Evolutionary conservation across 306 rosid species (phyloP), one percentile per base, ranked within the genome.

Genomic region (Coriaria nepalensis): DNA sequence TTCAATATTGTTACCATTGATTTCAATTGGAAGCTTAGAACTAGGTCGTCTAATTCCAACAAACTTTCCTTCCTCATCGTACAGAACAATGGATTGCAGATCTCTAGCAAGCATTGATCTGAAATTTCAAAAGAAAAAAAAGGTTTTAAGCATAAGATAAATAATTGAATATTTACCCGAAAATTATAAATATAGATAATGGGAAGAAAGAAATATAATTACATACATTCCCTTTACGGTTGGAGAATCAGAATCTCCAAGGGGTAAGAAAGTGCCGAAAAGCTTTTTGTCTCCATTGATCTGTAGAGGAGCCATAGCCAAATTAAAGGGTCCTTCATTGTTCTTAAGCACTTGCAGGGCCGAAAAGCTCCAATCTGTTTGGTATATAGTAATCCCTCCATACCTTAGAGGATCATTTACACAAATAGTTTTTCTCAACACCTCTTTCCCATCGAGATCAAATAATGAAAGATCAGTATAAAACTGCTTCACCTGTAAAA

Each of bases 101-200:
- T 90, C 95, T 48, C 95, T 92, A 59, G 86, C 86, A 79, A 90
- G 92, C 97, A 90, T 84, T 5, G 95, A 90, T 79, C 97, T 90
- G 61, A 69, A 65, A n/a, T 56, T 50, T 45, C 50, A 55, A 53
- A 66, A n/a, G n/a, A n/a, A n/a, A n/a, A n/a, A n/a, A n/a, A n/a
- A n/a, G n/a, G n/a, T n/a, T n/a, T n/a, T n/a, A n/a, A n/a, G n/a
- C n/a, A n/a, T n/a, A n/a, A n/a, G n/a, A n/a, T n/a, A n/a, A n/a
- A n/a, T n/a, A n/a, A n/a, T n/a, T n/a, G n/a, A n/a, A n/a, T n/a
- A n/a, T n/a, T n/a, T n/a, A n/a, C n/a, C n/a, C n/a, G n/a, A n/a
- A n/a, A n/a, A n/a, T n/a, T n/a, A n/a, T n/a, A n/a, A n/a, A n/a
- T n/a, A n/a, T n/a, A n/a, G n/a, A n/a, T n/a, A n/a, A n/a, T n/a